Percentiles rank a stretch among this genome's conserved stretches.
Evolutionary conservation across 176 grass and related monocot species (phyloP).

Genomic region (Saccharum spontaneum): DNA sequence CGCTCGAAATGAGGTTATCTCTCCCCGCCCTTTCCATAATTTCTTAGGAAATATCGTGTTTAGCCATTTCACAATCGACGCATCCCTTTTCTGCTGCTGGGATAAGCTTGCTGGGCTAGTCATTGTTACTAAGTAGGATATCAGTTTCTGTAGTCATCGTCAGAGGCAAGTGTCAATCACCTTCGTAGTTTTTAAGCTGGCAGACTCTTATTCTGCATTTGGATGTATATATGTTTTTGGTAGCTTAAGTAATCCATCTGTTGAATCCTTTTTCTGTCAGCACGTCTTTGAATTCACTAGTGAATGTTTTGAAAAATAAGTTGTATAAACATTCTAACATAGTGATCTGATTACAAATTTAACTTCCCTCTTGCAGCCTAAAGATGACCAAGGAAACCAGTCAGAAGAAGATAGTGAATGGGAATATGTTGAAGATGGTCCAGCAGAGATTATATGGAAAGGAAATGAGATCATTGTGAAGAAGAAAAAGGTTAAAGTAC

Average conservation of each 20-base stretch:
- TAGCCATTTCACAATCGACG: not conserved
- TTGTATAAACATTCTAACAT: not conserved
- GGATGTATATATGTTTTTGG: not conserved
- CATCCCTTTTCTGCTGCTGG: not conserved
- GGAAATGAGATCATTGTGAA: conserved; percentile 97
- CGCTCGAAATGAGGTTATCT: conserved; percentile 33
- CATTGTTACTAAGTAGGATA: not conserved
- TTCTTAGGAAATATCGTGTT: not conserved
- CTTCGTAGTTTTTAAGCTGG: not conserved
- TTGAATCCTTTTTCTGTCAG: not conserved
- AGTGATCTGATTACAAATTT: conserved; percentile 2
- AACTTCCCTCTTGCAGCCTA: conserved; percentile 42
- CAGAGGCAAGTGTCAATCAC: not conserved
- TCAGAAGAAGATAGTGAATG: conserved; percentile 61
- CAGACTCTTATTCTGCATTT: not conserved
- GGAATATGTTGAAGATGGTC: conserved; percentile 90
- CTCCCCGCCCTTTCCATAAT: not conserved
- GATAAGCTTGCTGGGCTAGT: not conserved
- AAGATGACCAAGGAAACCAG: conserved; percentile 42
- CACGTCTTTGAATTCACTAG: not conserved
- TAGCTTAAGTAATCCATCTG: conserved; percentile 13
- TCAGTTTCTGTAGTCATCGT: not conserved
- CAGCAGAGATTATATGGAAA: conserved; percentile 91
- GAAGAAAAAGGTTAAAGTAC: conserved; percentile 86
- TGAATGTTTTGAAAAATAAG: not conserved